A percentile compares a stretch with the other conserved stretches of the same genome.
These are phyloP conservation scores for Pseudogymnoascus sp. DNA, from an alignment of 2,329 filamentous ascomycete genomes.

Conservation along the genomic window DNA sequence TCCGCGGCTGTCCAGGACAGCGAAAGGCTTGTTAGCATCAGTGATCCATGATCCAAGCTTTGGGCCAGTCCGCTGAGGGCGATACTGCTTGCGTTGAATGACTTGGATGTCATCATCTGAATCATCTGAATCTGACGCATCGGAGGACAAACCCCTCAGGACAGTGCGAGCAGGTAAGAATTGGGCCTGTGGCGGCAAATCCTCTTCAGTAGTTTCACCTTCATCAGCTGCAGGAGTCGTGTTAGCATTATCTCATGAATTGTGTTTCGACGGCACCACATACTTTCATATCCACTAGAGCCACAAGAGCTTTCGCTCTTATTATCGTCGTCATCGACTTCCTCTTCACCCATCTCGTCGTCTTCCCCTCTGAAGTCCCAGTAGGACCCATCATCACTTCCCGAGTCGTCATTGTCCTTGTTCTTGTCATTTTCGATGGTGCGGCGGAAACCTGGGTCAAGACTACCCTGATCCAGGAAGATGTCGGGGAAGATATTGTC, in stretches of 20 bases:
- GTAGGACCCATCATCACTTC: conserved; percentile 20
- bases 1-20: conserved; percentile 33
- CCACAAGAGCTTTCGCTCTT: conserved; percentile 29
- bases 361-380: conserved; percentile 21
- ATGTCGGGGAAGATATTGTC: conserved; percentile 62
- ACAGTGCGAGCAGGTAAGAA: conserved; percentile 42
- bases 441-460: conserved; percentile 65
- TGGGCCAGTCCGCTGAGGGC: conserved; percentile 22
- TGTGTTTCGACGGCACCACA: conserved; percentile 27
- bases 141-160: conserved; percentile 39
- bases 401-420: conserved; percentile 29
- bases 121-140: conserved; percentile 34
- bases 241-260: conserved; percentile 36
- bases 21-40: conserved; percentile 32
- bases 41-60: conserved; percentile 28
- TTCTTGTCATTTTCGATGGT: conserved; percentile 66
- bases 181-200: conserved; percentile 41
- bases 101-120: conserved; percentile 33
- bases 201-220: conserved; percentile 54
- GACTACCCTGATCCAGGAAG: conserved; percentile 66
- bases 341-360: conserved; percentile 31
- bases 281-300: conserved; percentile 54
- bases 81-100: conserved; percentile 19
- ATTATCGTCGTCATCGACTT: conserved; percentile 31
- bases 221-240: conserved; percentile 41